These are phyloP conservation scores for Falciphora oryzae DNA, from an alignment of 2,329 filamentous ascomycete genomes.

Conservation along the genomic window DNA sequence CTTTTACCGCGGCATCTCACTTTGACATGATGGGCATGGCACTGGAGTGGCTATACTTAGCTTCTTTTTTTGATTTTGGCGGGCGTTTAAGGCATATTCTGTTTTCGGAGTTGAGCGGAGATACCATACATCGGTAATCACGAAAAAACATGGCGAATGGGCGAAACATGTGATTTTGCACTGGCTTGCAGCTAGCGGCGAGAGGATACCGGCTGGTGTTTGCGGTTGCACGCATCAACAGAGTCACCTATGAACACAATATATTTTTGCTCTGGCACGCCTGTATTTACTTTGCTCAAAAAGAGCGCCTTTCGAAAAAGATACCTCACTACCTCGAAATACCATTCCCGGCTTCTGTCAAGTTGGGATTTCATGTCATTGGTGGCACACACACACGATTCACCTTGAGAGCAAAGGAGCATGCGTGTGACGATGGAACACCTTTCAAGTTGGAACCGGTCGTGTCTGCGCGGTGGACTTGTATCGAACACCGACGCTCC, in stretches of 20 bases:
- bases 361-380: not conserved
- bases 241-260: not conserved
- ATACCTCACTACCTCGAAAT: not conserved
- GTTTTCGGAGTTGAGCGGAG: constrained; percentile 3
- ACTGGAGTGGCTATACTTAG: not conserved
- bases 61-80: not conserved
- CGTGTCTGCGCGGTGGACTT: not conserved
- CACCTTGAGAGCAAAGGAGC: not conserved
- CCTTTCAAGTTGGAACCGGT: not conserved
- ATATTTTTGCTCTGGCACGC: not conserved
- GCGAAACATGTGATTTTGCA: not conserved
- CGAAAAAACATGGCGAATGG: not conserved
- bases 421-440: not conserved
- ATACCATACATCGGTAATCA: not conserved
- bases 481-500: not conserved
- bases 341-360: not conserved
- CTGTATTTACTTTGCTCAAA: not conserved
- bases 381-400: not conserved
- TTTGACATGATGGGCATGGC: not conserved
- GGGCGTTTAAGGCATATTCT: not conserved
- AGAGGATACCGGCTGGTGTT: not conserved
- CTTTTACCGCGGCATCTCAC: not conserved
- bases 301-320: too few species aligned
- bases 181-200: not conserved
- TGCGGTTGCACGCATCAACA: not conserved